Evolutionary conservation across 441 rosid genomes (phyloP).

Genomic region (Flueggea neowawraea): DNA sequence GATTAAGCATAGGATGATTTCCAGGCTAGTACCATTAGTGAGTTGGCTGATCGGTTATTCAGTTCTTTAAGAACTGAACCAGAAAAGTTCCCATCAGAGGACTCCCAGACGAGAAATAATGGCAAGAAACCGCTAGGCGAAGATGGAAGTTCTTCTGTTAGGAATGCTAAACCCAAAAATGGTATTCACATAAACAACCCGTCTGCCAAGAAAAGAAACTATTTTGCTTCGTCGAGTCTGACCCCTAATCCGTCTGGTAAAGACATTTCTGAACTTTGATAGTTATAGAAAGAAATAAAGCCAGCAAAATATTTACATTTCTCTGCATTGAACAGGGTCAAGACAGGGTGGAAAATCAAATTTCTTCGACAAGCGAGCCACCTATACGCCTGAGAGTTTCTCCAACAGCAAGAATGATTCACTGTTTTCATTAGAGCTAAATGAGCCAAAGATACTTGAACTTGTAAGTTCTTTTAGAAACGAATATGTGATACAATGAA

Average conservation of each 20-base stretch:
- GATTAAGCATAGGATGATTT: conserved; percentile 7
- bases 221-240: not conserved
- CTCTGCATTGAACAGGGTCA: conserved; percentile 20
- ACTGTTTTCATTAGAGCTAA: conserved; percentile 14
- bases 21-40: conserved; percentile 43
- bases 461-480: conserved; percentile 24
- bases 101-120: conserved; percentile 13
- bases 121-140: conserved; percentile 25
- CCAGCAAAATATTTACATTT: not conserved
- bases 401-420: conserved; percentile 13
- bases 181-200: conserved; percentile 2
- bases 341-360: conserved; percentile 9
- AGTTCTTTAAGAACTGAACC: conserved; percentile 32
- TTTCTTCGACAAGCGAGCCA: conserved; percentile 19
- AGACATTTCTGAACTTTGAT: conserved; percentile 7
- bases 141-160: conserved; percentile 12
- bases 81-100: conserved; percentile 26
- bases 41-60: conserved; percentile 32
- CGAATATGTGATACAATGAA: too few relatives aligned
- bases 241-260: conserved; percentile 13
- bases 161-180: conserved; percentile 9
- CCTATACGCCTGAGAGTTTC: conserved; percentile 25
- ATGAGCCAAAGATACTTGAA: conserved; percentile 12
- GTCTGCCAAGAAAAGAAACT: conserved; percentile 1
- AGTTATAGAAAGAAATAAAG: not conserved